phyloP scores from a whole-genome alignment of 2,329 filamentous ascomycete genomes.

The Parastagonospora avenae region DNA sequence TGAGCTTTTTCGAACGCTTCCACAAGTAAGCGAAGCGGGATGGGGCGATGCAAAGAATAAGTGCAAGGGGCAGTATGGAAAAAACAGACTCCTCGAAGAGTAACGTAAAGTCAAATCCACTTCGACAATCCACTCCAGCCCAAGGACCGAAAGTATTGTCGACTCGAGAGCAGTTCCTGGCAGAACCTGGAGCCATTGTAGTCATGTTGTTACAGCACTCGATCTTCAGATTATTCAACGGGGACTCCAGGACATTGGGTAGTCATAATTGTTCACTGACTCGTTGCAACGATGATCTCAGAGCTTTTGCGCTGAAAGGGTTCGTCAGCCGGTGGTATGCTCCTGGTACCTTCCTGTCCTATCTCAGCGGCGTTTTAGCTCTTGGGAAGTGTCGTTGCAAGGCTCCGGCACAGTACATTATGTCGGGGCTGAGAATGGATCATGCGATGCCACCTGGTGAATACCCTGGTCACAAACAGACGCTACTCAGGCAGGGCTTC shows the following conservation, averaged over 20 bases:
- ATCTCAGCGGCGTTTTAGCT: slow-evolving; percentile 25
- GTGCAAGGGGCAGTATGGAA: slow-evolving; percentile 34
- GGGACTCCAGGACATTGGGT: slow-evolving; percentile 17
- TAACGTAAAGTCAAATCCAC: slow-evolving; percentile 47
- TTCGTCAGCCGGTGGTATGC: slow-evolving; percentile 29
- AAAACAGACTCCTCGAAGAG: slow-evolving; percentile 45
- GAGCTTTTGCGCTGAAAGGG: slow-evolving; percentile 14
- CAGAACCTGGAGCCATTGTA: slow-evolving; percentile 28
- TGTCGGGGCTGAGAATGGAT: slow-evolving; percentile 7
- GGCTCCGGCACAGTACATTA: slow-evolving; percentile 16
- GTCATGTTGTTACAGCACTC: slow-evolving; percentile 20
- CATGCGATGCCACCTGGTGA: slow-evolving; percentile 10
- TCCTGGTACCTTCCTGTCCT: slow-evolving; percentile 13
- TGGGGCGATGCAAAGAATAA: slow-evolving; percentile 37
- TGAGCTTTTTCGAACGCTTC: slow-evolving; percentile 31
- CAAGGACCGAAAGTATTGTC: slow-evolving; percentile 43
- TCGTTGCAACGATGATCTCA: slow-evolving; percentile 16
- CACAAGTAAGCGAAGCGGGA: slow-evolving; percentile 35
- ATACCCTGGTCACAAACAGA: background rate
- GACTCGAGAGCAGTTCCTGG: slow-evolving; percentile 22
- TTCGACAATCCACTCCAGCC: slow-evolving; percentile 37
- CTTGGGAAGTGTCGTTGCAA: slow-evolving; percentile 11
- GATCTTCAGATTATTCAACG: slow-evolving; percentile 26
- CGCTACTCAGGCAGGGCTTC: slow-evolving; percentile 1
- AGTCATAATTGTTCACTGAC: slow-evolving; percentile 18